phyloP scores from a whole-genome alignment of 192 early-diverging fungal genomes.

The Mortierella hygrophila region DNA sequence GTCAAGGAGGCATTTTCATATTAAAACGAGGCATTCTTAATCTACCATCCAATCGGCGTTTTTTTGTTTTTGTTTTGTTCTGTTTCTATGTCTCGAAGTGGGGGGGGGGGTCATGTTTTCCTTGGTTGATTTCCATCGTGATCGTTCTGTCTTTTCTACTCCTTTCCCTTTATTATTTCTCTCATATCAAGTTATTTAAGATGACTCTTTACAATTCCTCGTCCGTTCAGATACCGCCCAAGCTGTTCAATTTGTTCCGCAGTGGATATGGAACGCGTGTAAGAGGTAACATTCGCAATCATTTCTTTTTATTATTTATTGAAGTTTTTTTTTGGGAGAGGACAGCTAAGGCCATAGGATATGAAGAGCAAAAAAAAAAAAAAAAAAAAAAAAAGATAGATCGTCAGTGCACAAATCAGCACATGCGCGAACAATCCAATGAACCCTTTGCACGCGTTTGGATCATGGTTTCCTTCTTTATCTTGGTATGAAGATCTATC shows the following conservation, averaged over 20 bases:
- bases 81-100: no score
- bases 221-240: not conserved
- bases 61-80: no score
- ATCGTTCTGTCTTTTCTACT: no score
- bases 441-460: not conserved
- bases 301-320: not conserved
- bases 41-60: no score
- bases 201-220: not conserved
- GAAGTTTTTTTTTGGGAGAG: not conserved
- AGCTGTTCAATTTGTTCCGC: not conserved
- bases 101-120: no score
- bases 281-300: no score
- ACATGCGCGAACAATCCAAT: not conserved
- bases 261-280: not conserved
- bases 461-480: not conserved
- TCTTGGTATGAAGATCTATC: not conserved
- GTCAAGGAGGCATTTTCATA: no score
- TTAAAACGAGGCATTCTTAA: no score
- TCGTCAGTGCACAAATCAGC: not conserved
- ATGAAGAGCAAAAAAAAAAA: no score
- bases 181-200: not conserved
- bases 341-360: no score
- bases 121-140: no score
- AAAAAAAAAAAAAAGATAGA: not conserved
- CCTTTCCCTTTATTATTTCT: constrained; percentile 1